Conservation (phyloP, 495 filamentous ascomycete species). For the Sabuloglossum arenarium region DNA sequence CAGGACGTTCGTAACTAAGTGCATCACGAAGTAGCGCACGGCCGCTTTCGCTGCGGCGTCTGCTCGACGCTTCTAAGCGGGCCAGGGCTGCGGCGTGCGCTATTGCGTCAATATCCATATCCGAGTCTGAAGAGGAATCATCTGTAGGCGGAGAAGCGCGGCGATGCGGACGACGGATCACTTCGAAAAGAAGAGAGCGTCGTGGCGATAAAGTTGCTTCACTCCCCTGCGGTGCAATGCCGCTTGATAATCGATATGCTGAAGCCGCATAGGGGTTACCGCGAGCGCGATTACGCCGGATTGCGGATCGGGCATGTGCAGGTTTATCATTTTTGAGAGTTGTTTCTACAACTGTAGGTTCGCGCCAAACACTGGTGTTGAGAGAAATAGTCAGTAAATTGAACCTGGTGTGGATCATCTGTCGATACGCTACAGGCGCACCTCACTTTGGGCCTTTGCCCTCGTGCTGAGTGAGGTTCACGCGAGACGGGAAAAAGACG, state of each 20-base stretch:
- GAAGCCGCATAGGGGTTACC: conserved; percentile 3
- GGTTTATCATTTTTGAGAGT: conserved; percentile 36
- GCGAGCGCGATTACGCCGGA: conserved; percentile 35
- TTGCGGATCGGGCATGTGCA: conserved; percentile 46
- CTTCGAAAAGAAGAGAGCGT: neutral
- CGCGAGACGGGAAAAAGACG: neutral
- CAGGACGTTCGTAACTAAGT: conserved; percentile 5
- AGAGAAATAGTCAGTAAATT: conserved; percentile 6
- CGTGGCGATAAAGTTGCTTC: neutral
- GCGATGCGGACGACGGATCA: neutral
- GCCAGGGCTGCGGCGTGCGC: conserved; percentile 2
- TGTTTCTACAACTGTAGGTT: conserved; percentile 34
- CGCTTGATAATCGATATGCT: conserved; percentile 6
- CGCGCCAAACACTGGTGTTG: conserved; percentile 32
- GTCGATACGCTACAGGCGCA: neutral
- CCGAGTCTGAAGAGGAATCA: neutral
- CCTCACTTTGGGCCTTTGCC: neutral
- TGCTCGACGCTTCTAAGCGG: neutral
- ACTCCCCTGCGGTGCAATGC: neutral
- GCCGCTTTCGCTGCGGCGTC: neutral
- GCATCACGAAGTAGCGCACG: conserved; percentile 4
- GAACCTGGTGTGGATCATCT: neutral
- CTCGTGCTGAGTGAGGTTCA: neutral
- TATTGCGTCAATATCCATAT: neutral
- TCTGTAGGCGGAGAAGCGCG: neutral